These are phyloP conservation scores for Aspergillus sergii DNA, from an alignment of 2,329 filamentous ascomycete species.

Conservation along the genomic window DNA sequence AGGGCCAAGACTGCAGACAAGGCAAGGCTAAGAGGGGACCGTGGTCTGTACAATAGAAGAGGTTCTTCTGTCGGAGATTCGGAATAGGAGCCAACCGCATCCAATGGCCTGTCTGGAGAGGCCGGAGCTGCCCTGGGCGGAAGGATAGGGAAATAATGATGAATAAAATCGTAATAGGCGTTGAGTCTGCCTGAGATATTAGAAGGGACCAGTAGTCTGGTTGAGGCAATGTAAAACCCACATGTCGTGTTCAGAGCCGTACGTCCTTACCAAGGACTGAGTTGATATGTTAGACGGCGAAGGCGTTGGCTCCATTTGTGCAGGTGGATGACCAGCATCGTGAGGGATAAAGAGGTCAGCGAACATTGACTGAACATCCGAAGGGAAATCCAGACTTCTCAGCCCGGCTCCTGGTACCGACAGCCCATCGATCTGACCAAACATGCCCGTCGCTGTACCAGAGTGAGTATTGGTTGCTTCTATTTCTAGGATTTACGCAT, in stretches of 20 bases:
- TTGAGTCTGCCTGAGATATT: slow-evolving; percentile 38
- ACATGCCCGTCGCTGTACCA: slow-evolving; percentile 35
- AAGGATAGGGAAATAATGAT: slow-evolving; percentile 49
- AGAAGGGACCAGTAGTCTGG: slow-evolving; percentile 13
- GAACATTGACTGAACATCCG: slow-evolving; percentile 42
- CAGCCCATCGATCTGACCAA: slow-evolving; percentile 44
- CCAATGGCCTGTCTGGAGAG: slow-evolving; percentile 37
- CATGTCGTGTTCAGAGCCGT: slow-evolving; percentile 46
- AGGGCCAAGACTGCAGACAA: slow-evolving; percentile 47
- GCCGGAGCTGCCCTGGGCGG: slow-evolving; percentile 38
- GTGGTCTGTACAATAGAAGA: slow-evolving; percentile 38
- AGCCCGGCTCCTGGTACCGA: slow-evolving; percentile 44
- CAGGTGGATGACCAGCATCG: slow-evolving; percentile 26
- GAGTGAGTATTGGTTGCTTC: slow-evolving; percentile 24
- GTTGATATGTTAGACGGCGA: slow-evolving; percentile 28
- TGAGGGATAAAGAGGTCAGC: slow-evolving; percentile 36
- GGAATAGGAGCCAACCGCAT: slow-evolving; percentile 32
- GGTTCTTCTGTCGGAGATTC: slow-evolving; percentile 35
- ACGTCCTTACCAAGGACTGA: slow-evolving; percentile 39
- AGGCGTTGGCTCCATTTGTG: slow-evolving; percentile 32
- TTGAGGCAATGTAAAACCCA: slow-evolving; percentile 24
- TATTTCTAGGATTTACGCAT: not conserved
- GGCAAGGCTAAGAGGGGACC: slow-evolving; percentile 47
- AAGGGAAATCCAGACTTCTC: slow-evolving; percentile 41
- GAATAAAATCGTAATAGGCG: slow-evolving; percentile 51